Conservation (phyloP, 208 protist species). For the Acanthamoeba divionensis region DNA sequence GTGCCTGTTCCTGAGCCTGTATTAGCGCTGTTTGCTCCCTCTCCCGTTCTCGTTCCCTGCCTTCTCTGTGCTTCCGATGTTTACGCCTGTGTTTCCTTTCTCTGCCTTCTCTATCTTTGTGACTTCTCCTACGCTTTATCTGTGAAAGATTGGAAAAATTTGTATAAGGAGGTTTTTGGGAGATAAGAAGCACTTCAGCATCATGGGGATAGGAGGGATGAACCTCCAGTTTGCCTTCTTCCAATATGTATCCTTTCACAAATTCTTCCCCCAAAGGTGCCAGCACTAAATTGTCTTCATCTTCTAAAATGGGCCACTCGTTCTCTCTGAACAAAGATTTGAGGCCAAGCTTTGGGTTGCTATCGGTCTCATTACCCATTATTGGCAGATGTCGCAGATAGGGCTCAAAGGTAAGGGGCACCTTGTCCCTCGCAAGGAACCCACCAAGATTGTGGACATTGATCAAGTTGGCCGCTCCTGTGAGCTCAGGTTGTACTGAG, state of each 20-base stretch:
- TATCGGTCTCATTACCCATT: slow-evolving; percentile 18
- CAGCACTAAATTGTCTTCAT: slow-evolving; percentile 17
- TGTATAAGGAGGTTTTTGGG: not conserved
- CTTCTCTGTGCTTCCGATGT: slow-evolving; percentile 12
- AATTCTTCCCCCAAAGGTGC: not conserved
- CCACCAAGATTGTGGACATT: not conserved
- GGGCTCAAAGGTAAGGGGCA: slow-evolving; percentile 37
- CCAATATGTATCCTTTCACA: slow-evolving; percentile 22
- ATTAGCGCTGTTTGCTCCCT: not conserved
- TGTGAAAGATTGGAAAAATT: not conserved
- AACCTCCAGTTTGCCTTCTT: slow-evolving; percentile 34
- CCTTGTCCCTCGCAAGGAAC: not conserved
- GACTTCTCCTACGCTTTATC: not conserved
- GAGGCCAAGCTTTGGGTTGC: not conserved
- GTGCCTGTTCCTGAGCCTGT: too few species aligned
- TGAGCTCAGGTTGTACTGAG: slow-evolving; percentile 40
- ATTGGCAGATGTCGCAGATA: slow-evolving; percentile 40
- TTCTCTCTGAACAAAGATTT: not conserved
- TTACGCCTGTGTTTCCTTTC: not conserved
- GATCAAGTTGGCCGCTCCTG: slow-evolving; percentile 9
- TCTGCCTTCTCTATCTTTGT: not conserved
- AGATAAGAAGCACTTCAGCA: not conserved
- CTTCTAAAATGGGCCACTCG: slow-evolving; percentile 48
- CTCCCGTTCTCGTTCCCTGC: not conserved
- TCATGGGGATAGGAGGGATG: not conserved